Percentiles rank a stretch among this genome's conserved stretches.
phyloP scores from a whole-genome alignment of 352 stramenopile species.

The Pythium aristosporum region DNA sequence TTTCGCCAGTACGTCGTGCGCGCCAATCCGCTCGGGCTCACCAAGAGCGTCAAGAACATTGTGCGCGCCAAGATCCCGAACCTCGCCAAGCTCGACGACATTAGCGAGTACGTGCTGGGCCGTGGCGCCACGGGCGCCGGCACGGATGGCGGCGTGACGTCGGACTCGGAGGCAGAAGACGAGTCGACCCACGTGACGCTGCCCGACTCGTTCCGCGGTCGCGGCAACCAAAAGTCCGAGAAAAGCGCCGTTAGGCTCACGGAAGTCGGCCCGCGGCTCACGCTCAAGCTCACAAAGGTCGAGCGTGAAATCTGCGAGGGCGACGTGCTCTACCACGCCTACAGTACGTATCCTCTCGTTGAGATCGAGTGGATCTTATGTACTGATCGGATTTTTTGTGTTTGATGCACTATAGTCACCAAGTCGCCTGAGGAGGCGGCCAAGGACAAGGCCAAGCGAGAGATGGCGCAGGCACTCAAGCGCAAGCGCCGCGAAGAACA shows the following conservation, averaged over 20 bases:
- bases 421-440: slow-evolving; percentile 87
- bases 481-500: slow-evolving; percentile 87
- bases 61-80: slow-evolving; percentile 94
- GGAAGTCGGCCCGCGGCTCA: slow-evolving; percentile 95
- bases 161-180: slow-evolving; percentile 96
- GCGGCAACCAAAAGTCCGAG: slow-evolving; percentile 90
- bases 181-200: slow-evolving; percentile 91
- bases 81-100: slow-evolving; percentile 94
- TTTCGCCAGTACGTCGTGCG: slow-evolving; percentile 98
- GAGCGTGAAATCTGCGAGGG: slow-evolving; percentile 95
- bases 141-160: slow-evolving; percentile 72
- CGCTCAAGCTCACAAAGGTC: slow-evolving; percentile 95
- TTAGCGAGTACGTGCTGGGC: slow-evolving; percentile 94
- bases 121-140: slow-evolving; percentile 33
- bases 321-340: slow-evolving; percentile 98
- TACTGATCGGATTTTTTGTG: neutral
- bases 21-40: slow-evolving; percentile 92
- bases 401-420: slow-evolving; percentile 41
- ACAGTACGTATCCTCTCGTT: slow-evolving; percentile 36
- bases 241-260: slow-evolving; percentile 94
- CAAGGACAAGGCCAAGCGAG: slow-evolving; percentile 77
- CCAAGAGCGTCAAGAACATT: slow-evolving; percentile 58
- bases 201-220: slow-evolving; percentile 89
- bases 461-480: slow-evolving; percentile 69
- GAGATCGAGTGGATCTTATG: neutral